phyloP scores from a whole-genome alignment of 441 rosid genomes.

The Pelargonium australe region DNA sequence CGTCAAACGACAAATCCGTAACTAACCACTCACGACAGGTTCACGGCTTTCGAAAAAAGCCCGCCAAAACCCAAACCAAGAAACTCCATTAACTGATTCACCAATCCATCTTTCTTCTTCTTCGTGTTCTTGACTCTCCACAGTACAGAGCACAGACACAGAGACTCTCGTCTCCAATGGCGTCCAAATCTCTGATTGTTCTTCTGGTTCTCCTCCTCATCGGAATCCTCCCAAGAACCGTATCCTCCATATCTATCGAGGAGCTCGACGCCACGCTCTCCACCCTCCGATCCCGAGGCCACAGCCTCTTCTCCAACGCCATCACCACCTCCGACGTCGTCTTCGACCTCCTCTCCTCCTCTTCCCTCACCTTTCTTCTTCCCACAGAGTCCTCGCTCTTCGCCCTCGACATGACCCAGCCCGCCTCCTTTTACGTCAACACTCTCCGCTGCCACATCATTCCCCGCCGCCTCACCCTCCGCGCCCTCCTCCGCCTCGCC shows the following conservation, averaged over 20 bases:
- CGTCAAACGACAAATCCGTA: too few species aligned
- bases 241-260: slow-evolving; percentile 23
- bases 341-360: slow-evolving; percentile 36
- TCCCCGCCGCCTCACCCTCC: slow-evolving; percentile 31
- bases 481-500: slow-evolving; percentile 29
- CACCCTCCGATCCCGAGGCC: slow-evolving; percentile 33
- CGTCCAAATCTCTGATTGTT: not conserved
- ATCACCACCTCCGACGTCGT: slow-evolving; percentile 40
- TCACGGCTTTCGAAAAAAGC: too few species aligned
- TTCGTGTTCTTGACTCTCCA: too few species aligned
- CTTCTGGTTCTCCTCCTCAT: not conserved
- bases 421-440: slow-evolving; percentile 34
- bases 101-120: too few species aligned
- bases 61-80: too few species aligned
- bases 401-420: slow-evolving; percentile 38
- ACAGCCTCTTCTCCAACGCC: slow-evolving; percentile 43
- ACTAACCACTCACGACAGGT: too few species aligned
- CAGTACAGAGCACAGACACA: not conserved
- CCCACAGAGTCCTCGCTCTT: slow-evolving; percentile 37
- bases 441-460: slow-evolving; percentile 37
- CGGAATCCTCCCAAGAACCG: slow-evolving; percentile 17
- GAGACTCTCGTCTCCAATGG: not conserved
- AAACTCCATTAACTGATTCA: too few species aligned
- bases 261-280: slow-evolving; percentile 37
- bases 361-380: slow-evolving; percentile 35